Conservation (phyloP, 2,329 filamentous ascomycete genomes). For the Paecilomyces sp. region DNA sequence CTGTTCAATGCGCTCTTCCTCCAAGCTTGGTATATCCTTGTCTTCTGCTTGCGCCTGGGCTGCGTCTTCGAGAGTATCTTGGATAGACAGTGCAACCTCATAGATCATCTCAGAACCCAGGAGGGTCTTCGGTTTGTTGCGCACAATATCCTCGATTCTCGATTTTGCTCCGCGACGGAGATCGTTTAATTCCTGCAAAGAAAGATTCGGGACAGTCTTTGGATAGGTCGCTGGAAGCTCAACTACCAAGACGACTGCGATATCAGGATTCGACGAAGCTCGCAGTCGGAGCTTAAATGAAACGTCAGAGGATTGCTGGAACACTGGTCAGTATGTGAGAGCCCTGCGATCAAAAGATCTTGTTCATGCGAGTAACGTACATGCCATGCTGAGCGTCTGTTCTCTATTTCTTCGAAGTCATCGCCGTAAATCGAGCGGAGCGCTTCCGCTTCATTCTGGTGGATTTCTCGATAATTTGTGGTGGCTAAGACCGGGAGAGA, state of each 20-base stretch:
- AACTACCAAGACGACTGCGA: constrained; percentile 65
- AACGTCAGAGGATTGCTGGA: constrained; percentile 67
- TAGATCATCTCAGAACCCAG: constrained; percentile 60
- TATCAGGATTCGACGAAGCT: constrained; percentile 64
- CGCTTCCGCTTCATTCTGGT: constrained; percentile 80
- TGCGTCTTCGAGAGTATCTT: constrained; percentile 77
- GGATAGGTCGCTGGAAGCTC: constrained; percentile 87
- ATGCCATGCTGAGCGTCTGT: constrained; percentile 73
- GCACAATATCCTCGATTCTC: constrained; percentile 63
- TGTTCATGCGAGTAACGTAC: constrained; percentile 39
- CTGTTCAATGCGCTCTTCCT: constrained; percentile 79
- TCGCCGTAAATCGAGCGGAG: constrained; percentile 84
- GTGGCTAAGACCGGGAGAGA: constrained; percentile 27
- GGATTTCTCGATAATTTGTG: constrained; percentile 71
- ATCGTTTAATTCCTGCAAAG: constrained; percentile 56
- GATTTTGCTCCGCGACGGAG: constrained; percentile 65
- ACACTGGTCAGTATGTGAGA: constrained; percentile 1
- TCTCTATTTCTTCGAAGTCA: constrained; percentile 71
- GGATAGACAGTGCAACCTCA: constrained; percentile 52
- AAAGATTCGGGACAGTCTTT: constrained; percentile 68
- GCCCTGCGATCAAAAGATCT: neutral
- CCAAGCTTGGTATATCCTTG: constrained; percentile 72
- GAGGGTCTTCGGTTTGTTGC: constrained; percentile 59
- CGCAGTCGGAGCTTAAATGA: constrained; percentile 75
- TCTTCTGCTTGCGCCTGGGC: constrained; percentile 68